These are phyloP conservation scores for Apiotrichum siamense DNA, from an alignment of 1,284 basidiomycete species.

Conservation along the genomic window DNA sequence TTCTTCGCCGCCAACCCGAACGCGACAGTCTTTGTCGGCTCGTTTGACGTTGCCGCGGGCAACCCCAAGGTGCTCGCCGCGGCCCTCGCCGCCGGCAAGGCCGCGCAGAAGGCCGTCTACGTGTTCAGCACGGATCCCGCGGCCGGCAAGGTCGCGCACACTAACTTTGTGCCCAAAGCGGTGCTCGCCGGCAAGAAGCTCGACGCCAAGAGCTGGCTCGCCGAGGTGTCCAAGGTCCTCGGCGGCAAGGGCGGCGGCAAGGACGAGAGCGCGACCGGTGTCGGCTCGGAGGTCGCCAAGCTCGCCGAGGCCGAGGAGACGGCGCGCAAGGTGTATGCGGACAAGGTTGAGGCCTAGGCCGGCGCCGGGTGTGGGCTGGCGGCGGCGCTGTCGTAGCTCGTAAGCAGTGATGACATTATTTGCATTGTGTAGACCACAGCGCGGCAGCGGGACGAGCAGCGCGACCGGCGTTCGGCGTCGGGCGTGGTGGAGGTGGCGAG, in stretches of 20 bases:
- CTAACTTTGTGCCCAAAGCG: constrained; percentile 75
- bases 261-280: constrained; percentile 80
- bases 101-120: constrained; percentile 76
- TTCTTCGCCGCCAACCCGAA: constrained; percentile 73
- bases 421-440: no score
- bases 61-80: constrained; percentile 64
- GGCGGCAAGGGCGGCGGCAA: constrained; percentile 94
- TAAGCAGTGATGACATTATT: no score
- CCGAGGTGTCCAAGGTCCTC: constrained; percentile 65
- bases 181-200: constrained; percentile 52
- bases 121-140: constrained; percentile 72
- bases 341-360: constrained; percentile 15
- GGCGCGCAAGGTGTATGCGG: constrained; percentile 45
- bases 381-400: no score
- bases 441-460: no score
- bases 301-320: constrained; percentile 63
- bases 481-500: no score
- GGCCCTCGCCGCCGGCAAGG: constrained; percentile 63
- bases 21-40: constrained; percentile 61
- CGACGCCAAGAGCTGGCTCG: constrained; percentile 77
- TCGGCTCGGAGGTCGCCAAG: constrained; percentile 63
- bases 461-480: no score
- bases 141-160: constrained; percentile 74
- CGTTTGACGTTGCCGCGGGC: constrained; percentile 59
- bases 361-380: no score